Evolutionary conservation across 1,284 basidiomycete species (phyloP).

Genomic region (Veloporphyrellus conicus): DNA sequence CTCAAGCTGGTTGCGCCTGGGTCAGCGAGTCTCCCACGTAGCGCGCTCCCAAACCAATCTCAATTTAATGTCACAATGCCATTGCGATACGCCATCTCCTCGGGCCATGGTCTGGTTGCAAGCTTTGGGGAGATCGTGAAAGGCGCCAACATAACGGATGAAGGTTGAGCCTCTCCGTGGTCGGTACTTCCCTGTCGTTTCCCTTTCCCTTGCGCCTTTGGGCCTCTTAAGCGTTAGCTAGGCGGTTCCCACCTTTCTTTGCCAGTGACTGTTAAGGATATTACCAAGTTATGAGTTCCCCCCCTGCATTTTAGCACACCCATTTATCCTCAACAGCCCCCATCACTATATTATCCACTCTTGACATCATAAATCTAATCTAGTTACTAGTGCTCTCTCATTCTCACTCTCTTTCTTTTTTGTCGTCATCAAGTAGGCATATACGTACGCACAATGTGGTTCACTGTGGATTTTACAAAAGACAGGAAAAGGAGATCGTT

Average conservation of each 20-base stretch:
- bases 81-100: conserved; percentile 7
- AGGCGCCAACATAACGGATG: conserved; percentile 18
- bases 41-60: conserved; percentile 51
- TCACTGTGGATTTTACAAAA: conserved; percentile 16
- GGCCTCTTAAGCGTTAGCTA: not conserved
- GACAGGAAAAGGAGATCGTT: conserved; percentile 9
- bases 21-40: conserved; percentile 43
- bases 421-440: conserved; percentile 15
- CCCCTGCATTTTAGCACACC: conserved; percentile 19
- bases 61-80: conserved; percentile 42
- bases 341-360: conserved; percentile 28
- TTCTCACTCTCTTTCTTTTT: not conserved
- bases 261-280: conserved; percentile 20
- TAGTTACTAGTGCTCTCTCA: conserved; percentile 19
- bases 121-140: conserved; percentile 16
- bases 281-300: conserved; percentile 9
- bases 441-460: conserved; percentile 6
- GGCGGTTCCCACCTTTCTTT: not conserved
- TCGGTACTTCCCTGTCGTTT: conserved; percentile 12
- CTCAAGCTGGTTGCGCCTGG: conserved; percentile 39
- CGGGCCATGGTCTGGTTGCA: conserved; percentile 2
- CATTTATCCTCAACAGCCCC: conserved; percentile 9
- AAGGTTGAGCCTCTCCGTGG: conserved; percentile 32
- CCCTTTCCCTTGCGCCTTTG: not conserved
- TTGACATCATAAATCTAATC: conserved; percentile 26